phyloP scores from a whole-genome alignment of 176 grass and related monocot genomes.

The Oryza australiensis region DNA sequence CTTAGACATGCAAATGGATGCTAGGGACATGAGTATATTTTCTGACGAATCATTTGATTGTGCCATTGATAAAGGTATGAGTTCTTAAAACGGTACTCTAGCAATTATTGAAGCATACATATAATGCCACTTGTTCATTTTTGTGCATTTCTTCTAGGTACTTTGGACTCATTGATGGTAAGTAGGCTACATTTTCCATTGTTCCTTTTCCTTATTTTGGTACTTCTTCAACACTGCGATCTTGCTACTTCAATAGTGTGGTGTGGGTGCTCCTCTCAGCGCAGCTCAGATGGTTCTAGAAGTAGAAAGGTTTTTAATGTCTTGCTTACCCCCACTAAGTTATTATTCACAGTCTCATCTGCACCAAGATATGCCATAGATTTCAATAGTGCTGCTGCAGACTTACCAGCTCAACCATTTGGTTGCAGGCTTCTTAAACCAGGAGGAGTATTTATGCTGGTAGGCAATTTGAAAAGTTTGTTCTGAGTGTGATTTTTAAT shows the following conservation, averaged over 20 bases:
- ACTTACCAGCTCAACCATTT: slow-evolving; percentile 42
- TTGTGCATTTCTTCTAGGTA: slow-evolving; percentile 58
- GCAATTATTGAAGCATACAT: not conserved
- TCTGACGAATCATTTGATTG: slow-evolving; percentile 90
- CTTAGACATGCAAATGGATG: slow-evolving; percentile 97
- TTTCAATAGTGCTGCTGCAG: slow-evolving; percentile 34
- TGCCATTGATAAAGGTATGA: slow-evolving; percentile 92
- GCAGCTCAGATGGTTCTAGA: slow-evolving; percentile 82
- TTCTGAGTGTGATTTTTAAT: slow-evolving; percentile 14
- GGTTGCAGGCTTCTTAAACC: slow-evolving; percentile 85
- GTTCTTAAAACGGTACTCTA: slow-evolving; percentile 22
- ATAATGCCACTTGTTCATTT: slow-evolving; percentile 14
- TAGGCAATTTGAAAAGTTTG: slow-evolving; percentile 35
- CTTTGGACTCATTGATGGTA: slow-evolving; percentile 99
- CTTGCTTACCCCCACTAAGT: slow-evolving; percentile 26
- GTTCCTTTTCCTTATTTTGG: slow-evolving; percentile 27
- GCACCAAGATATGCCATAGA: not conserved
- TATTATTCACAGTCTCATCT: slow-evolving; percentile 27
- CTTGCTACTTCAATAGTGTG: slow-evolving; percentile 67
- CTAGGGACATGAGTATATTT: slow-evolving; percentile 87
- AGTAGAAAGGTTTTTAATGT: slow-evolving; percentile 80
- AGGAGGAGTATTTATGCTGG: slow-evolving; percentile 89
- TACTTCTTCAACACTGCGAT: slow-evolving; percentile 24
- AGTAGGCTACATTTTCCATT: slow-evolving; percentile 32
- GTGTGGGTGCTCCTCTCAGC: slow-evolving; percentile 83